These are phyloP conservation scores for Solanum rostratum DNA, from an alignment of 257 asterid genomes.

Conservation along the genomic window DNA sequence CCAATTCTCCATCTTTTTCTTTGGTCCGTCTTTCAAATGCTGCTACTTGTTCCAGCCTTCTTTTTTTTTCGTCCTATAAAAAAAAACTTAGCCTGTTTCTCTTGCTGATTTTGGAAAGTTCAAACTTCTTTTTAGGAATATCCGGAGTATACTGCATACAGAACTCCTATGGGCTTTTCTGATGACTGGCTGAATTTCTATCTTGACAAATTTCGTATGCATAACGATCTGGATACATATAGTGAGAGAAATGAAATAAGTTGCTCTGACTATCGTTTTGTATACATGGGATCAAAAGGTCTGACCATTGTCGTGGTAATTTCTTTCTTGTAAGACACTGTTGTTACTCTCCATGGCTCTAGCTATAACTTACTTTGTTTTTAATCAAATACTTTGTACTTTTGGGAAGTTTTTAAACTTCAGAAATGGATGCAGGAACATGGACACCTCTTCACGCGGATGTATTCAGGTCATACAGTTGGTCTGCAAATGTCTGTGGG, in stretches of 20 bases:
- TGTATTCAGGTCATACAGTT: constrained; percentile 94
- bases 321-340: constrained; percentile 8
- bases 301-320: constrained; percentile 14
- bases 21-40: background rate
- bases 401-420: background rate
- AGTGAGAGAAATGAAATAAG: constrained; percentile 47
- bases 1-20: background rate
- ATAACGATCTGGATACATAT: constrained; percentile 36
- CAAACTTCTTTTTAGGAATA: constrained; percentile 55
- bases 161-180: constrained; percentile 50
- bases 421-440: constrained; percentile 40
- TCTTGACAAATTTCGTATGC: constrained; percentile 80
- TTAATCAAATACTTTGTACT: background rate
- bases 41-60: background rate
- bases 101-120: background rate
- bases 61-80: background rate
- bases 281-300: constrained; percentile 97
- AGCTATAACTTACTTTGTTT: background rate
- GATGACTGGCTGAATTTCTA: constrained; percentile 97
- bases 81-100: background rate
- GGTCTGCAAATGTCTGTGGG: constrained; percentile 98
- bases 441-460: constrained; percentile 99
- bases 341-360: background rate
- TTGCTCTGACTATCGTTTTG: constrained; percentile 97
- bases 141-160: constrained; percentile 74